Evolutionary conservation across 768 basidiomycete genomes (phyloP), one percentile per base, ranked within the genome.

Genomic region (Termitomyces sp.): DNA sequence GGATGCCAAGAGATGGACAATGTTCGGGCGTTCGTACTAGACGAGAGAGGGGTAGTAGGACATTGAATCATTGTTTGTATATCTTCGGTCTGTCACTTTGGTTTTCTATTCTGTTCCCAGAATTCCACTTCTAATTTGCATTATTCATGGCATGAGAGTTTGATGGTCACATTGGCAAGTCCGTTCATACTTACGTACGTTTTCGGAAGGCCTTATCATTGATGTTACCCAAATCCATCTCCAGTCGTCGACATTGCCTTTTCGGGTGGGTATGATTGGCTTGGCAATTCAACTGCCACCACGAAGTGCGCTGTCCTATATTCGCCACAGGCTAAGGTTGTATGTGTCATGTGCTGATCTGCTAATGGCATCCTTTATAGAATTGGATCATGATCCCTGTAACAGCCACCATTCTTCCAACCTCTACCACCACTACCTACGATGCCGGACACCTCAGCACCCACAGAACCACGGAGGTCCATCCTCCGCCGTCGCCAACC

Each of bases 1-100:
- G 61, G 85, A 90, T 66, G 91, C 94, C 56, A 98, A 97, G 77
- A 82, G 90, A 65, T 98, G 94, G 94, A 95, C 95, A 63, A 78
- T 99, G 82, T 99, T 98, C 73, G 97, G 97, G 40, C 80, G 92
- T 64, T 90, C 88, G 22, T 93, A 92, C 68, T 93, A 81, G 70
- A 62, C 14, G n/a, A n/a, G 14, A 42, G 47, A n/a, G 38, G 22
- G 30, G 6, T 30, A 22, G 20, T 36, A 48, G 44, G 58, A 55
- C 57, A 56, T 59, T 46, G 30, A 54, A 51, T 53, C 48, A 28
- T 53, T 38, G 12, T 52, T 13, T 60, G 55, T 59, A 52, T 59
- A 54, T 60, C 44, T 47, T 57, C 32, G 57, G 61, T 61, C 51
- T 53, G 62, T 61, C 52, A 18, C 22, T 54, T 57, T 46, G 51